Percentiles rank a stretch among this genome's conserved stretches.
These are phyloP conservation scores for Trichoderma arundinaceum DNA, from an alignment of 2,329 filamentous ascomycete species.

Conservation along the genomic window DNA sequence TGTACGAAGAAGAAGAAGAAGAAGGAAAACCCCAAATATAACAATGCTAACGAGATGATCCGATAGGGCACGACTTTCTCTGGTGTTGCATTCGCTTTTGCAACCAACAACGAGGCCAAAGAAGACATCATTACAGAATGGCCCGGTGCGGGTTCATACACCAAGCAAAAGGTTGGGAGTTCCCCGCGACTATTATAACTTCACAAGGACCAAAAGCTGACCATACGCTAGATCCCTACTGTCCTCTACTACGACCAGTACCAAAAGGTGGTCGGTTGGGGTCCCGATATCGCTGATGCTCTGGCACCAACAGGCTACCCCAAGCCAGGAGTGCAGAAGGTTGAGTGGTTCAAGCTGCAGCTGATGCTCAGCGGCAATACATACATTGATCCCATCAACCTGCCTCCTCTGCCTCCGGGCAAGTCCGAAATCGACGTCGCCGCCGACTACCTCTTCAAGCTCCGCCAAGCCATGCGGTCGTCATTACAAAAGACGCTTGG, in stretches of 20 bases:
- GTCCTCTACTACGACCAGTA: conserved; percentile 99
- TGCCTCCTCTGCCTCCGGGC: conserved; percentile 93
- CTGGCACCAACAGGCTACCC: conserved; percentile 96
- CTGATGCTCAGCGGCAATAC: conserved; percentile 98
- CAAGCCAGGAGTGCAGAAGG: conserved; percentile 96
- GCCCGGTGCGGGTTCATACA: conserved; percentile 96
- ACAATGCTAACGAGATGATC: neutral
- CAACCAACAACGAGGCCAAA: conserved; percentile 95
- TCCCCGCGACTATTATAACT: neutral
- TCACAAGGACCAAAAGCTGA: neutral
- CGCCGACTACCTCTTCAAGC: conserved; percentile 98
- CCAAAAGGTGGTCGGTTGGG: conserved; percentile 99
- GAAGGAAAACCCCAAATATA: neutral
- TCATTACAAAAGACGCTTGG: conserved; percentile 95
- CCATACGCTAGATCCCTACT: conserved; percentile 79
- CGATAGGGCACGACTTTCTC: conserved; percentile 92
- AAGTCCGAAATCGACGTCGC: conserved; percentile 99
- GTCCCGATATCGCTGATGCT: conserved; percentile 95
- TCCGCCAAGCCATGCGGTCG: conserved; percentile 94
- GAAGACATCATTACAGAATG: conserved; percentile 99
- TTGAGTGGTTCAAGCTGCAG: conserved; percentile 99
- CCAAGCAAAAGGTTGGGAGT: conserved; percentile 88
- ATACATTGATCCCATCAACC: conserved; percentile 98
- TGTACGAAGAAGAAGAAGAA: neutral
- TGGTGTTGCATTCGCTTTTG: conserved; percentile 95